These are phyloP conservation scores for Volutella citrinella DNA, from an alignment of 2,329 filamentous ascomycete species.

Conservation along the genomic window DNA sequence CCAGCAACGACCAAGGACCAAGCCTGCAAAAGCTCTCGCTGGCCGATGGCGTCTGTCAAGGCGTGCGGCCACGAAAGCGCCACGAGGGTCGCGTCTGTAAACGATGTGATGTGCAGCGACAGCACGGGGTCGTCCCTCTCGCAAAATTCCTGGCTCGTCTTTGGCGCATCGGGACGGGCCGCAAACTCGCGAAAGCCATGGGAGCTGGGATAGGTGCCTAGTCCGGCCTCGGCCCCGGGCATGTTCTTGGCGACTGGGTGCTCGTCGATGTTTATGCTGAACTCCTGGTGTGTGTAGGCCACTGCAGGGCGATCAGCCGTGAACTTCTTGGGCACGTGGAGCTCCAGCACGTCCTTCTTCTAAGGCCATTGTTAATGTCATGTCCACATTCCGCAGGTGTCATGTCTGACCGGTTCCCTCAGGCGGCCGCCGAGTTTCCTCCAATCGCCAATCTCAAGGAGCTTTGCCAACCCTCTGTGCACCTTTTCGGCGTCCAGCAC, in stretches of 20 bases:
- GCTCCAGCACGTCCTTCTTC: too few relatives aligned
- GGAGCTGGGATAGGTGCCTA: too few relatives aligned
- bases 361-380: too few relatives aligned
- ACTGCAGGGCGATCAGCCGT: conserved; percentile 35
- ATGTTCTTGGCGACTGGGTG: too few relatives aligned
- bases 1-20: conserved; percentile 46
- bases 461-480: too few relatives aligned
- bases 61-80: conserved; percentile 44
- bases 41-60: conserved; percentile 44
- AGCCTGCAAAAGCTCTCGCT: conserved; percentile 37
- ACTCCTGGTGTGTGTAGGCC: conserved; percentile 35
- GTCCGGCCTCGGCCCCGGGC: too few relatives aligned
- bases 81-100: conserved; percentile 47
- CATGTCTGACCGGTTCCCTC: too few relatives aligned
- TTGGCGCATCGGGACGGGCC: conserved; percentile 3
- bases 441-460: too few relatives aligned
- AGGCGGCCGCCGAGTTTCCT: too few relatives aligned
- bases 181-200: conserved; percentile 2
- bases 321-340: conserved; percentile 29
- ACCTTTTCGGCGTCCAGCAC: too few relatives aligned
- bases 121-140: conserved; percentile 41
- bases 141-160: conserved; percentile 37
- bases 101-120: conserved; percentile 44
- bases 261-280: conserved; percentile 36
- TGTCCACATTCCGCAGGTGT: too few relatives aligned